Percentiles rank a stretch among this genome's conserved stretches.
phyloP scores from a whole-genome alignment of 805 yeast species.

The Metahyphopichia silvanorum region DNA sequence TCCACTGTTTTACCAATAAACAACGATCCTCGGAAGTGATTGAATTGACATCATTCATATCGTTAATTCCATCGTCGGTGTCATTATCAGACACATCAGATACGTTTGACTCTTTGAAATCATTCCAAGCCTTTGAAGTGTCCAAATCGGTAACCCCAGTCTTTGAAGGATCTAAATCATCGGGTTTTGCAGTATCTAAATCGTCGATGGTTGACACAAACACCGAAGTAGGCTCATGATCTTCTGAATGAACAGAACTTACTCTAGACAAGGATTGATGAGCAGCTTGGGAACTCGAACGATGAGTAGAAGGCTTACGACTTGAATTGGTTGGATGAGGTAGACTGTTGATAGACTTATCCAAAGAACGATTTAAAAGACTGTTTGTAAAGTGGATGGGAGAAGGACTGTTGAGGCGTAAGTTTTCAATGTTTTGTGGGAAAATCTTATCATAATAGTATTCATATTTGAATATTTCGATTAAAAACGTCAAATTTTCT shows the following conservation, averaged over 20 bases:
- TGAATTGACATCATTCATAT: constrained; percentile 6
- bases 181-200: constrained; percentile 8
- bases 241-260: constrained; percentile 16
- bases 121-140: too few species aligned
- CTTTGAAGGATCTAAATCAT: not conserved
- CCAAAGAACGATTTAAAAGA: constrained; percentile 1
- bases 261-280: not conserved
- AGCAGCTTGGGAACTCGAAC: not conserved
- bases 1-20: constrained; percentile 27
- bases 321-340: constrained; percentile 1
- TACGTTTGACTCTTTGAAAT: not conserved
- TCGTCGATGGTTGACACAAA: constrained; percentile 26
- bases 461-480: constrained; percentile 46
- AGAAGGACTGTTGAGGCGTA: not conserved
- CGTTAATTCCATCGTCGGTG: not conserved
- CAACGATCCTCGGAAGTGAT: constrained; percentile 1
- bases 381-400: constrained; percentile 1
- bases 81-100: not conserved
- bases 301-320: not conserved
- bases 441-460: constrained; percentile 31
- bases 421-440: not conserved
- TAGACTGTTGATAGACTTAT: not conserved
- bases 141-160: too few species aligned
- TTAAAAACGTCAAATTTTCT: constrained; percentile 44
- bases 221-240: constrained; percentile 19